These are phyloP conservation scores for Didymella segeticola DNA, from an alignment of 2,329 filamentous ascomycete species.

Conservation along the genomic window DNA sequence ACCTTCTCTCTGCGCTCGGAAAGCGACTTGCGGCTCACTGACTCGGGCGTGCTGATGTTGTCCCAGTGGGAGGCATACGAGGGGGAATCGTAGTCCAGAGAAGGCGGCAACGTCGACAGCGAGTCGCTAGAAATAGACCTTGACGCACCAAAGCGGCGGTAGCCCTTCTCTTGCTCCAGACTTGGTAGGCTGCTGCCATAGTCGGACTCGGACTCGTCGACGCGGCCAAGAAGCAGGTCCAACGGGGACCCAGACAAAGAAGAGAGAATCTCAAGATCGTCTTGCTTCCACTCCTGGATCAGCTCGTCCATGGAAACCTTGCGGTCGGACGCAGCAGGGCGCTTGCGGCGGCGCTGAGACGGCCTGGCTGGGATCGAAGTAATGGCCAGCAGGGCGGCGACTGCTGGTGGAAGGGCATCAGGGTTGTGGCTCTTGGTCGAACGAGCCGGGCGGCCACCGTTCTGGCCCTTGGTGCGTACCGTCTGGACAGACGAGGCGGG, in stretches of 20 bases:
- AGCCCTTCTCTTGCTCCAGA: constrained; percentile 55
- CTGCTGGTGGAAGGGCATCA: constrained; percentile 59
- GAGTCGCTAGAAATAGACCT: constrained; percentile 66
- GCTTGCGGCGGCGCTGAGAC: constrained; percentile 50
- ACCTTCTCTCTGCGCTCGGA: constrained; percentile 53
- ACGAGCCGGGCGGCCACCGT: constrained; percentile 37
- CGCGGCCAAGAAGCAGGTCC: constrained; percentile 63
- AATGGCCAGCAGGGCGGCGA: constrained; percentile 64
- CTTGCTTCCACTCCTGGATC: constrained; percentile 62
- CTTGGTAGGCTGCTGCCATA: constrained; percentile 49
- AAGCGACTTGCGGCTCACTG: constrained; percentile 34
- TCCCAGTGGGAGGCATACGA: constrained; percentile 54
- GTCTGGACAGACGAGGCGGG: constrained; percentile 42
- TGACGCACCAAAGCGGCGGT: constrained; percentile 41
- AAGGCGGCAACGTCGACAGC: constrained; percentile 57
- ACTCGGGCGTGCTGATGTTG: constrained; percentile 44
- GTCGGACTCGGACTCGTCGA: constrained; percentile 54
- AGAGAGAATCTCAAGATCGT: constrained; percentile 49
- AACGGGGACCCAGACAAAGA: constrained; percentile 56
- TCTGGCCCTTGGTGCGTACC: constrained; percentile 40
- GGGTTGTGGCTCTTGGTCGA: constrained; percentile 47
- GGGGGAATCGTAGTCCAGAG: constrained; percentile 54
- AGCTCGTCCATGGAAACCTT: constrained; percentile 64
- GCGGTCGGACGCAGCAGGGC: constrained; percentile 50
- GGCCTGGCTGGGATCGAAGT: constrained; percentile 64